Evolutionary conservation across 345 rosid genomes (phyloP).

Genomic region (Anastatica hierochuntica): DNA sequence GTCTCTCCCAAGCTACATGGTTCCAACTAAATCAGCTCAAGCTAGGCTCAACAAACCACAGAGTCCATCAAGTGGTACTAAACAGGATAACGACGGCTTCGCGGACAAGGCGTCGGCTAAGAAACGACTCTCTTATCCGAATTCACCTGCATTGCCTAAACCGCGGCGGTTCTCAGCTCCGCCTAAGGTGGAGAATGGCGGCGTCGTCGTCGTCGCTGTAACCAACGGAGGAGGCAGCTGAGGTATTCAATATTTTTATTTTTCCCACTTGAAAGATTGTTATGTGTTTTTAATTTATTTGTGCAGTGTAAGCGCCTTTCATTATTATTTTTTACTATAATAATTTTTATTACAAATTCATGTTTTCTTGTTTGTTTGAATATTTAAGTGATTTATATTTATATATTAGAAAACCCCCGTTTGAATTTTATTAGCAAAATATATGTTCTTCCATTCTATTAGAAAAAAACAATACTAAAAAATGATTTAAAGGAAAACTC

Average conservation of each 20-base stretch:
- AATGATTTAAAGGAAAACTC: no score
- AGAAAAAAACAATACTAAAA: no score
- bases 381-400: no score
- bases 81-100: slow-evolving; percentile 38
- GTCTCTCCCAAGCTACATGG: slow-evolving; percentile 78
- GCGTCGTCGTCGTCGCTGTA: slow-evolving; percentile 32
- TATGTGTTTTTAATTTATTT: no score
- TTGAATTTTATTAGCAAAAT: no score
- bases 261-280: no score
- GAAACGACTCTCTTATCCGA: slow-evolving; percentile 77
- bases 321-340: no score
- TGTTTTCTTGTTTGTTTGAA: no score
- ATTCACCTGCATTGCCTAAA: slow-evolving; percentile 51
- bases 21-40: slow-evolving; percentile 75
- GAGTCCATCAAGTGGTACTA: slow-evolving; percentile 33
- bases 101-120: slow-evolving; percentile 49
- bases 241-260: not conserved
- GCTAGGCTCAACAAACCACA: slow-evolving; percentile 67
- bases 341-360: no score
- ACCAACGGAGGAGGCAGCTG: slow-evolving; percentile 36
- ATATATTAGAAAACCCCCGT: no score
- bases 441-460: no score
- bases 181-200: slow-evolving; percentile 48
- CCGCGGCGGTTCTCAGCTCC: slow-evolving; percentile 72
- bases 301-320: no score